Base-by-base conservation (phyloP, 192 early-diverging fungal species). In the Podila verticillata region DNA sequence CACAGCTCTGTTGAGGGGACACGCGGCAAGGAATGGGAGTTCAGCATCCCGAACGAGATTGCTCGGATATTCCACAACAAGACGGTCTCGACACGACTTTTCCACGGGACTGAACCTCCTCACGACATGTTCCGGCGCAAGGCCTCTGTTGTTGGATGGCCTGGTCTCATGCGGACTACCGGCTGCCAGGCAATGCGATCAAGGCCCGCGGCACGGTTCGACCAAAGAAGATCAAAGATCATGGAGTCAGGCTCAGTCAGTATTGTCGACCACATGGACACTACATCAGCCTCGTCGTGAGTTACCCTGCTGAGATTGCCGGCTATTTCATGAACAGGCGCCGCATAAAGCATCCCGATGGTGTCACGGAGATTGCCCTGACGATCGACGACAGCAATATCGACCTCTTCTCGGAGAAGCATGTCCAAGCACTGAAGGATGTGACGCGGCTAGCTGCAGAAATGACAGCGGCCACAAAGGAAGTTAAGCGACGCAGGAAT, bases 301-400 rank as follows among this genome's bases (percentile, higher is more conserved):
- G 36, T 29, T 61, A 44, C 48, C 68, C 68, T 7, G 60, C 13
- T 19, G 49, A 61, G 34, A 63, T 70, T 39, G 61, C 60, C 32
- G 5, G 2, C 4, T 70, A 36, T 19, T 54, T 56, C 48, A 6
- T 54, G 47, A 12, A 51, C 28, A 59, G 30, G 30, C 19, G 61
- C 29, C 6, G 31, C 3, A 5, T 28, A 34, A 65, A 57, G 29
- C 56, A 59, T 28, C 4, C 9, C 0, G 70, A 59, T 32, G 56
- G 22, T 17, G 24, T 72, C 29, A 72, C 39, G 2, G 62, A 65
- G 39, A 72, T 72, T 57, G 54, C 61, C 2, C 39, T 72, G 36
- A 48, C 28, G n/a, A 72, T 72, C n/a, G 70, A 72, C 62, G 54
- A 64, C 62, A 71, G 19, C 22, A 72, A 72, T 20, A 58, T 57